phyloP scores from a whole-genome alignment of 805 yeast genomes.

The Sungouiozyma intestinalis region DNA sequence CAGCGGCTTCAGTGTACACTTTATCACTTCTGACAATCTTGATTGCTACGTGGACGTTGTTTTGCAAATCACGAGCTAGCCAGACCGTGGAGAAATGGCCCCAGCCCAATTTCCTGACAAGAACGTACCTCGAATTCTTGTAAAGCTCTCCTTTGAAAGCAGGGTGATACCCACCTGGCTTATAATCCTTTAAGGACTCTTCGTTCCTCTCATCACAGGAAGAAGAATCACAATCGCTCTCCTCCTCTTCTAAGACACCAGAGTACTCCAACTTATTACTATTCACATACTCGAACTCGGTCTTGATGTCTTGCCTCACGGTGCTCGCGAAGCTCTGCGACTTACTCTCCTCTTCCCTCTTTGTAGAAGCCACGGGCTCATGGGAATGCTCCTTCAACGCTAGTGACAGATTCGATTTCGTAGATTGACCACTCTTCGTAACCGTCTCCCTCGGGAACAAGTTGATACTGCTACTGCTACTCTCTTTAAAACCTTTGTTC shows the following conservation, averaged over 20 bases:
- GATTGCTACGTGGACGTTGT: conserved; percentile 75
- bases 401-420: conserved; percentile 3
- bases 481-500: not conserved
- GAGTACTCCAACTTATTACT: not conserved
- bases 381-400: not conserved
- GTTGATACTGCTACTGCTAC: not conserved
- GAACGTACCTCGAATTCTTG: conserved; percentile 61
- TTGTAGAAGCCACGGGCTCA: too few species aligned
- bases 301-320: conserved; percentile 7
- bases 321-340: not conserved
- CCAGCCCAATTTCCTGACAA: conserved; percentile 94
- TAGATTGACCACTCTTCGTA: conserved; percentile 1
- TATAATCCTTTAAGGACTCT: conserved; percentile 78
- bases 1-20: conserved; percentile 87
- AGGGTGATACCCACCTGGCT: conserved; percentile 93
- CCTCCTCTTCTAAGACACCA: conserved; percentile 2
- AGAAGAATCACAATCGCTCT: conserved; percentile 25
- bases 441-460: conserved; percentile 2
- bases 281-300: conserved; percentile 4
- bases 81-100: conserved; percentile 97
- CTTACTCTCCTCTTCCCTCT: not conserved
- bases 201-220: conserved; percentile 48
- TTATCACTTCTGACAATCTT: conserved; percentile 87
- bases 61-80: conserved; percentile 56
- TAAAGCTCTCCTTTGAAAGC: conserved; percentile 79